Evolutionary conservation across 2,329 filamentous ascomycete genomes (phyloP).

Genomic region (Microcyclospora pomicola): DNA sequence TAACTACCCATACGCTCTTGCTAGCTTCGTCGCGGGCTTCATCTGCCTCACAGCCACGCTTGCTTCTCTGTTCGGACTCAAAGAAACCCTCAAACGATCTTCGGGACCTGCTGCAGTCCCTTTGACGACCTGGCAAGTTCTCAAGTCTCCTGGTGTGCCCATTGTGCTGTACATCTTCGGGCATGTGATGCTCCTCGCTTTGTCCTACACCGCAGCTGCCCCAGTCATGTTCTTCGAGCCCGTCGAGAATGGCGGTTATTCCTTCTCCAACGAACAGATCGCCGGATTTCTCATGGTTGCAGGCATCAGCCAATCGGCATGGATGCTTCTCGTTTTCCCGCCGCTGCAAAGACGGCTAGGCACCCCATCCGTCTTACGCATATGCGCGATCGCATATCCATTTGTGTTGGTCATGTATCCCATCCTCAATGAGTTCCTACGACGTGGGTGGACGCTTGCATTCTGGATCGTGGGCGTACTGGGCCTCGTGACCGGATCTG

Average conservation of each 20-base stretch:
- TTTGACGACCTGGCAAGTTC: slow-evolving; percentile 40
- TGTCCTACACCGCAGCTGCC: slow-evolving; percentile 55
- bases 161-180: slow-evolving; percentile 52
- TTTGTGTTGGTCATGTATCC: slow-evolving; percentile 46
- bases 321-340: slow-evolving; percentile 60
- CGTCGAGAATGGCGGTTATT: slow-evolving; percentile 48
- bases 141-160: slow-evolving; percentile 51
- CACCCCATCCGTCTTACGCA: slow-evolving; percentile 49
- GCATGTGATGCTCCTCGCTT: slow-evolving; percentile 54
- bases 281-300: slow-evolving; percentile 50
- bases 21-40: slow-evolving; percentile 43
- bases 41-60: slow-evolving; percentile 43
- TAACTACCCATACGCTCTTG: slow-evolving; percentile 51
- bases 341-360: slow-evolving; percentile 50
- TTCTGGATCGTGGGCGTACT: slow-evolving; percentile 46
- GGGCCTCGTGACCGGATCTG: slow-evolving; percentile 41
- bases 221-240: slow-evolving; percentile 57
- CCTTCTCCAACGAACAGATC: slow-evolving; percentile 49
- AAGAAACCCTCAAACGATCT: slow-evolving; percentile 24
- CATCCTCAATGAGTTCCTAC: slow-evolving; percentile 43
- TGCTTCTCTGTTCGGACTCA: slow-evolving; percentile 41
- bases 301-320: slow-evolving; percentile 54
- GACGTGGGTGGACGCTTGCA: slow-evolving; percentile 26
- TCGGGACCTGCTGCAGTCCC: slow-evolving; percentile 10
- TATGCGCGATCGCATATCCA: slow-evolving; percentile 47